These are phyloP conservation scores for Gnetum montanum DNA, from an alignment of 75 land plant species.

Conservation along the genomic window DNA sequence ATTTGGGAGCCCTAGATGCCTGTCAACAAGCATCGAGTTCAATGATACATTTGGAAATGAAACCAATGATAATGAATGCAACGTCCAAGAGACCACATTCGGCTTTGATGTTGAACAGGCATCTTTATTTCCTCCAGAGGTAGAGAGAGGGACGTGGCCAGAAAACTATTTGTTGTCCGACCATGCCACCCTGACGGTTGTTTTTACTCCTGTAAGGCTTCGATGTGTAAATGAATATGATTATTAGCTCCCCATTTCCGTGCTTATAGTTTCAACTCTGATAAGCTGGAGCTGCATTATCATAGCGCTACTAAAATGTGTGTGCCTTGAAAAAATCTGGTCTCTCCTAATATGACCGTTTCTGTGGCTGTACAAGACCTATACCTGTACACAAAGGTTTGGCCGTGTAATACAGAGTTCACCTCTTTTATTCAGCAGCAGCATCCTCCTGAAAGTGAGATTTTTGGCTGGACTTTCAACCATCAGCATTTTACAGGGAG, in stretches of 20 bases:
- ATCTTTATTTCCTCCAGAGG: constrained; percentile 70
- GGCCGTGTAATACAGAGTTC: neutral
- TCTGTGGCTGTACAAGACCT: neutral
- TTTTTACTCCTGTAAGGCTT: constrained; percentile 26
- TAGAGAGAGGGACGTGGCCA: constrained; percentile 86
- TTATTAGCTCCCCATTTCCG: neutral
- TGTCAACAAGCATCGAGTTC: neutral
- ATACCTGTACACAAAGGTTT: neutral
- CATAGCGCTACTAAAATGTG: neutral
- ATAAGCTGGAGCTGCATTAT: neutral
- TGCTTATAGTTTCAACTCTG: neutral
- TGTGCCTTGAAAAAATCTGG: too few relatives aligned
- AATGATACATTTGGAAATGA: neutral
- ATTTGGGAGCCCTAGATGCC: neutral
- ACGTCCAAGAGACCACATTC: constrained; percentile 12
- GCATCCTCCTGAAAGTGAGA: neutral
- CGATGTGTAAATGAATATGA: neutral
- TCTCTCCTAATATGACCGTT: neutral
- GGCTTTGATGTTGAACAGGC: constrained; percentile 70
- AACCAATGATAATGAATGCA: neutral
- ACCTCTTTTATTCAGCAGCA: neutral
- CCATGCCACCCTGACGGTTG: constrained; percentile 79
- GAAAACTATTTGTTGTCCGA: constrained; percentile 76
- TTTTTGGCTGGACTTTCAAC: neutral
- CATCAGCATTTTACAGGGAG: neutral